A percentile compares a stretch with the other conserved stretches of the same genome.
Evolutionary conservation across 257 asterid species (phyloP).

Genomic region (Nicotiana tomentosiformis): DNA sequence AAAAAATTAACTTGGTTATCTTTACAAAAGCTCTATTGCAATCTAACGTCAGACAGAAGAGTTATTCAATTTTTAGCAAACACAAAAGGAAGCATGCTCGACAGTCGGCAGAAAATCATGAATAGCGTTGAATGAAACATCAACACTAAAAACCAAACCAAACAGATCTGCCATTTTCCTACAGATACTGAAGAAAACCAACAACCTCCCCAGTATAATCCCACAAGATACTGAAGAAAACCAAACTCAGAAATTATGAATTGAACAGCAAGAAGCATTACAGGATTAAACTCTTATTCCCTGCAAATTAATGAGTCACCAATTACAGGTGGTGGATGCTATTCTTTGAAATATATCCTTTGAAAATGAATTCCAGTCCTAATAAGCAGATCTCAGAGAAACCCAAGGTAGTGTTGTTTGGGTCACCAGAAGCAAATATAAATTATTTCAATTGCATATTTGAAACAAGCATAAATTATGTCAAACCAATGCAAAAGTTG

Average conservation of each 20-base stretch:
- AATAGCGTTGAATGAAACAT: too few species aligned
- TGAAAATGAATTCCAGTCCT: background rate
- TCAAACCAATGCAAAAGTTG: slow-evolving; percentile 18
- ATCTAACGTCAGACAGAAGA: too few species aligned
- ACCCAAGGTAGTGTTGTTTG: background rate
- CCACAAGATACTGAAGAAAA: background rate
- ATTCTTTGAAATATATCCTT: background rate
- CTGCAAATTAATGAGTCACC: background rate
- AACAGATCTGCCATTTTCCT: too few species aligned
- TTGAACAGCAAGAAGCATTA: background rate
- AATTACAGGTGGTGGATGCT: background rate
- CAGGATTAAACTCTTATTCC: background rate
- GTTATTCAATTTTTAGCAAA: too few species aligned
- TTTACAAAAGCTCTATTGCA: too few species aligned
- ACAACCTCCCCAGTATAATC: too few species aligned
- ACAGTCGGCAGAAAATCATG: too few species aligned
- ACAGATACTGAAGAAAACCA: too few species aligned
- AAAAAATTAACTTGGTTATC: too few species aligned
- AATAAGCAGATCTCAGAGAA: background rate
- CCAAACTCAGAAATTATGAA: background rate
- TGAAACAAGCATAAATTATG: background rate
- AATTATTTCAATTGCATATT: background rate
- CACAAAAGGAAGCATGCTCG: too few species aligned
- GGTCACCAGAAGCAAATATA: background rate
- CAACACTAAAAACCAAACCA: too few species aligned